A percentile compares a stretch with the other conserved stretches of the same genome.
Evolutionary conservation across 129 eudicot genomes (phyloP).

Genomic region (Erigeron canadensis): DNA sequence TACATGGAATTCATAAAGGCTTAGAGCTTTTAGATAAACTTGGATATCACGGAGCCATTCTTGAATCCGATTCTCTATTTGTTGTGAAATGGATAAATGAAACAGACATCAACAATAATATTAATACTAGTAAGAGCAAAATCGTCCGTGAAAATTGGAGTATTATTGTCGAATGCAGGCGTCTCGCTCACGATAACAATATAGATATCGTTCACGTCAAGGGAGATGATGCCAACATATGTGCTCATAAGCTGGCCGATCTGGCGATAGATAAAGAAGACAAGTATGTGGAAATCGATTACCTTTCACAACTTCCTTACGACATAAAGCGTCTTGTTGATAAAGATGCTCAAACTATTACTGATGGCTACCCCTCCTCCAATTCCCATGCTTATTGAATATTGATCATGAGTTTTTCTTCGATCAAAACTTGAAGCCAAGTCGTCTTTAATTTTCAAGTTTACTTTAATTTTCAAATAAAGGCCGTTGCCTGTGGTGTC

Average conservation of each 20-base stretch:
- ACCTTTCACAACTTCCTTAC: not conserved
- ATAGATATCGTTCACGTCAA: not conserved
- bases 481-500: no score
- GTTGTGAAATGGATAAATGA: not conserved
- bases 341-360: not conserved
- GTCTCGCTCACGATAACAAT: not conserved
- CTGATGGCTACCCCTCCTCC: not conserved
- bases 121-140: not conserved
- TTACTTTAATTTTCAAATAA: no score
- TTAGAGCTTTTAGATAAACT: not conserved
- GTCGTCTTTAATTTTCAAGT: no score
- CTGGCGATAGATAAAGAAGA: not conserved
- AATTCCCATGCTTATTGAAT: no score
- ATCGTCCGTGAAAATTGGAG: not conserved
- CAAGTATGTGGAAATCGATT: not conserved
- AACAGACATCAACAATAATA: no score
- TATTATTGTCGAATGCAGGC: not conserved
- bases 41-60: not conserved
- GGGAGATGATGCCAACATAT: not conserved
- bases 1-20: conserved; percentile 7
- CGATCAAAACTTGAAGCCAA: no score
- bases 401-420: no score
- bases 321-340: not conserved
- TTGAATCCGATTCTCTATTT: not conserved
- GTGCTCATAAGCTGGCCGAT: conserved; percentile 11